Evolutionary conservation across 2,329 filamentous ascomycete species (phyloP).

Genomic region (Pestalotiopsis sp.): DNA sequence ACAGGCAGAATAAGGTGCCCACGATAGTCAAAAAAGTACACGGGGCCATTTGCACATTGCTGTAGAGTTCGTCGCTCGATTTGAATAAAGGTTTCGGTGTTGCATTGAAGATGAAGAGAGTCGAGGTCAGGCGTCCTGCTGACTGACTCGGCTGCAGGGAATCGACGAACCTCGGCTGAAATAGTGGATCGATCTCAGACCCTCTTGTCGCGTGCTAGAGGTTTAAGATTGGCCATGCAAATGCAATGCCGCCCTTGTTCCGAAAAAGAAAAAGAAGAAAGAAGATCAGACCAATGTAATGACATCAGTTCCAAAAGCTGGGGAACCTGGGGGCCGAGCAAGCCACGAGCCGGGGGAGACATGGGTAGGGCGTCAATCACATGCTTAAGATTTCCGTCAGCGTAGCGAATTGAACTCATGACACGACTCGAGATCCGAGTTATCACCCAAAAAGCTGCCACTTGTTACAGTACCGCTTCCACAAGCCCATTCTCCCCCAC

Average conservation of each 20-base stretch:
- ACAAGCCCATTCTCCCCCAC: not conserved
- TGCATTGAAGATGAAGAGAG: not conserved
- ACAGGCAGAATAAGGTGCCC: not conserved
- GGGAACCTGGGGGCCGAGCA: not conserved
- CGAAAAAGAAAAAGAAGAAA: not conserved
- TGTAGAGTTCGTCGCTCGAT: not conserved
- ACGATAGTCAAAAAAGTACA: not conserved
- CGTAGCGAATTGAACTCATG: not conserved
- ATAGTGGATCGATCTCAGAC: not conserved
- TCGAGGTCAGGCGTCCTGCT: not conserved
- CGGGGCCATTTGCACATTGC: not conserved
- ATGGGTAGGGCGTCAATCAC: constrained; percentile 1
- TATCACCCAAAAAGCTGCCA: no score
- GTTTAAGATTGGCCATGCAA: not conserved
- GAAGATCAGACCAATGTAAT: not conserved
- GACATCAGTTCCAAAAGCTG: constrained; percentile 11
- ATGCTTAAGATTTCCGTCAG: constrained; percentile 4
- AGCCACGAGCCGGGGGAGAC: no score
- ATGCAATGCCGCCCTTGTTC: constrained; percentile 1
- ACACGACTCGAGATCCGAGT: constrained; percentile 1
- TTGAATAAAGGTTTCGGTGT: not conserved
- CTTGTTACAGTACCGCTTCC: not conserved
- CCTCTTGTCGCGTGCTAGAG: not conserved
- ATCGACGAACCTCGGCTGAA: constrained; percentile 7
- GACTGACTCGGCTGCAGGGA: not conserved